Conservation (phyloP, 352 stramenopile genomes). For the Phytophthora sp. region DNA sequence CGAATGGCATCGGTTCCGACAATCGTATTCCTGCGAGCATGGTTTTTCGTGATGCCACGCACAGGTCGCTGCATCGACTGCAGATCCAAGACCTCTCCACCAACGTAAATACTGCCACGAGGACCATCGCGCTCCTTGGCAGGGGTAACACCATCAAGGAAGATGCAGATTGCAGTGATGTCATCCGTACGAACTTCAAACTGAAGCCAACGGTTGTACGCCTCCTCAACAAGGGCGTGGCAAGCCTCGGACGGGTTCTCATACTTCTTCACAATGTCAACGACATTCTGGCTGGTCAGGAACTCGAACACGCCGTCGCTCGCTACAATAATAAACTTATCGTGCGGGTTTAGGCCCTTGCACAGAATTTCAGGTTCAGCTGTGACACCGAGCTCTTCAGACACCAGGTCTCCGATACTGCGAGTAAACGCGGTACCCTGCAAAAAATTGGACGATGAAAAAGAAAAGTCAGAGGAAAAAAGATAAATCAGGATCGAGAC, state of each 20-base stretch:
- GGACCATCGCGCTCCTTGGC: slow-evolving; percentile 62
- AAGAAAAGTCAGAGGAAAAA: slow-evolving; percentile 12
- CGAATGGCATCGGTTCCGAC: slow-evolving; percentile 86
- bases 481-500: slow-evolving; percentile 13
- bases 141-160: slow-evolving; percentile 68
- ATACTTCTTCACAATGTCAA: slow-evolving; percentile 91
- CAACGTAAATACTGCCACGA: slow-evolving; percentile 85
- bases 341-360: slow-evolving; percentile 86
- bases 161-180: slow-evolving; percentile 93
- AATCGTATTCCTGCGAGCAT: slow-evolving; percentile 78
- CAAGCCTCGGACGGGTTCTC: slow-evolving; percentile 90
- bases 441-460: slow-evolving; percentile 10
- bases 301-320: slow-evolving; percentile 97
- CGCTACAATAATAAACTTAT: slow-evolving; percentile 93
- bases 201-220: slow-evolving; percentile 94
- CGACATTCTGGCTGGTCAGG: slow-evolving; percentile 93
- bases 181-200: slow-evolving; percentile 96
- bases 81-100: slow-evolving; percentile 80
- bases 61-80: slow-evolving; percentile 87
- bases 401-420: slow-evolving; percentile 95
- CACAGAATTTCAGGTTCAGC: slow-evolving; percentile 93
- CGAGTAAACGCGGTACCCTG: slow-evolving; percentile 98
- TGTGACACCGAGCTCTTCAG: slow-evolving; percentile 91
- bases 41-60: slow-evolving; percentile 69
- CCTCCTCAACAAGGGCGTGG: slow-evolving; percentile 89